A percentile compares a stretch with the other conserved stretches of the same genome.
phyloP scores from a whole-genome alignment of 23 red algal species.

The Agarophyton chilense region DNA sequence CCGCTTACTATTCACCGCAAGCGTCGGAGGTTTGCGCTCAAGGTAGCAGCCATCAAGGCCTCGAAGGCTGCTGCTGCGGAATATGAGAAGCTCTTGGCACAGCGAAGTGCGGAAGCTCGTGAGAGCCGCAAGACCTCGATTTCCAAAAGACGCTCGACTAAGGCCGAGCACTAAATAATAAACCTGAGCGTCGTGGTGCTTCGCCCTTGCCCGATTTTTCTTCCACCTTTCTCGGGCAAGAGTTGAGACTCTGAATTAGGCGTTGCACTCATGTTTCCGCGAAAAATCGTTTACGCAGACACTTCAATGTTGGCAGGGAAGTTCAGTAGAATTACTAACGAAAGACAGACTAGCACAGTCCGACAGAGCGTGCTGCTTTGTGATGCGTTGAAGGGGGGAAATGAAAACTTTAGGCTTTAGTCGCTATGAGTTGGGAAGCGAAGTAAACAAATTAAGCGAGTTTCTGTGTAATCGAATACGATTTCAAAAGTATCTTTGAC shows the following conservation, averaged over 20 bases:
- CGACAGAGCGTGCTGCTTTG: too few species aligned
- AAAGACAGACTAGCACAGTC: too few species aligned
- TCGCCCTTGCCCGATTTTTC: background rate
- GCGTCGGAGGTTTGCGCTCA: conserved; percentile 78
- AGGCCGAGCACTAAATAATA: conserved; percentile 44
- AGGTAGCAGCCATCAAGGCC: conserved; percentile 53
- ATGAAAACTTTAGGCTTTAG: too few species aligned
- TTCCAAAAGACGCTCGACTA: conserved; percentile 77
- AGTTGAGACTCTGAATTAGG: background rate
- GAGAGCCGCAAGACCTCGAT: conserved; percentile 66
- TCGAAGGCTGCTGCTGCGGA: conserved; percentile 87
- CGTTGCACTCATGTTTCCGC: too few species aligned
- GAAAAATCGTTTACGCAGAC: too few species aligned
- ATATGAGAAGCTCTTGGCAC: conserved; percentile 89
- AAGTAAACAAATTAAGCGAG: conserved; percentile 2
- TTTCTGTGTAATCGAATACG: background rate
- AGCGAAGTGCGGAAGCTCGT: conserved; percentile 79
- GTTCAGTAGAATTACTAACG: too few species aligned
- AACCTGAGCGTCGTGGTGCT: background rate
- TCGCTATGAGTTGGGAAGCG: background rate
- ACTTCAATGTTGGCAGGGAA: too few species aligned
- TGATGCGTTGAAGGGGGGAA: too few species aligned
- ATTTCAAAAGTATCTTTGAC: background rate
- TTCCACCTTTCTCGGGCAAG: background rate
- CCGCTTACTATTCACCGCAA: conserved; percentile 94